These are phyloP conservation scores for Nematocida homosporus DNA, from an alignment of 371 early-diverging fungal species.

Conservation along the genomic window DNA sequence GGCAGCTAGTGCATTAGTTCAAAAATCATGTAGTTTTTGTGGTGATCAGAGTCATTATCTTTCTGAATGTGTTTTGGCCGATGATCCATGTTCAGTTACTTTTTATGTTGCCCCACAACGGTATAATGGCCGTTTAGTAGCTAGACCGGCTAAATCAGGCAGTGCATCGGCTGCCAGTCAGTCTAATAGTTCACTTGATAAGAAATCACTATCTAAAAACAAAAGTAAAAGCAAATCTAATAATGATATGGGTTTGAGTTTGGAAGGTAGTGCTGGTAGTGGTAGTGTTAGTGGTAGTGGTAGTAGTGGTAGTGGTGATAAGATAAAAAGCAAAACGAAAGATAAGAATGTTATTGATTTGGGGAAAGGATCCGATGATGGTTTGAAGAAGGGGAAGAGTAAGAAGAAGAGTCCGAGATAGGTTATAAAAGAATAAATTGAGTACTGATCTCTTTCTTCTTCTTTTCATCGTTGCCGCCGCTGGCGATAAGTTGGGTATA, in stretches of 20 bases:
- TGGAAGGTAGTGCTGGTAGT: too few species aligned
- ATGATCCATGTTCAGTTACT: not conserved
- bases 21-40: slow-evolving; percentile 3
- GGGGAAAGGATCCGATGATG: slow-evolving; percentile 4
- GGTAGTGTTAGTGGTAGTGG: too few species aligned
- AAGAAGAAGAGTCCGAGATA: slow-evolving; percentile 5
- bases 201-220: too few species aligned
- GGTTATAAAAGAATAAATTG: slow-evolving; percentile 12
- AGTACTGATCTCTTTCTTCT: slow-evolving; percentile 5
- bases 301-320: too few species aligned
- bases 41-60: slow-evolving; percentile 8
- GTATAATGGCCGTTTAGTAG: not conserved
- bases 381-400: slow-evolving; percentile 25
- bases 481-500: slow-evolving; percentile 8
- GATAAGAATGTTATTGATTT: too few species aligned
- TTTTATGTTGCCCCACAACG: not conserved
- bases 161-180: too few species aligned
- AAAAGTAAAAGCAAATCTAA: too few species aligned
- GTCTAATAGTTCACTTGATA: too few species aligned
- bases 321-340: too few species aligned
- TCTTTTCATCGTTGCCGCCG: slow-evolving; percentile 2
- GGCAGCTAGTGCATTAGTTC: not conserved
- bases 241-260: too few species aligned
- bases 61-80: not conserved
- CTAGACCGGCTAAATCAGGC: too few species aligned